These are phyloP conservation scores for Leonotis leonurus DNA, from an alignment of 257 asterid species.

Conservation along the genomic window DNA sequence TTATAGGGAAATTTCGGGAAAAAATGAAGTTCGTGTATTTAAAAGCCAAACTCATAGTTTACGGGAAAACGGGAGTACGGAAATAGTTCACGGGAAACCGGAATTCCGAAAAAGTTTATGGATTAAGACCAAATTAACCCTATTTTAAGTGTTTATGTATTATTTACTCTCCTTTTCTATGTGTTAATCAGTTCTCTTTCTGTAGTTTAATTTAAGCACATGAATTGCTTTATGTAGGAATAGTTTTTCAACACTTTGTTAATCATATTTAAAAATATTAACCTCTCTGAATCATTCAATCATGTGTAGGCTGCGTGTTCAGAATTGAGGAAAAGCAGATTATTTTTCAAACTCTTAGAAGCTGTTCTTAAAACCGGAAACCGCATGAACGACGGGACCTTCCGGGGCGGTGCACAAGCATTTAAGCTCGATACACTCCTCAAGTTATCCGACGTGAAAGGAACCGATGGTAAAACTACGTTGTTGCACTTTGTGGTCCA, in stretches of 20 bases:
- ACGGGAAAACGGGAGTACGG: too few species aligned
- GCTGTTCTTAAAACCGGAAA: slow-evolving; percentile 97
- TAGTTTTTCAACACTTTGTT: not conserved
- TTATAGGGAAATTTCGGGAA: too few species aligned
- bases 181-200: too few species aligned
- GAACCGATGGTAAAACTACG: slow-evolving; percentile 87
- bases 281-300: not conserved
- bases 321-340: slow-evolving; percentile 69
- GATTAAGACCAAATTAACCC: too few species aligned
- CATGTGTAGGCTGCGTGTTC: slow-evolving; percentile 76
- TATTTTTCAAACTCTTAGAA: slow-evolving; percentile 84
- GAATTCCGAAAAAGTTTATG: too few species aligned
- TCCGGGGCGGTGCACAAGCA: slow-evolving; percentile 94
- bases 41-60: too few species aligned
- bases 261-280: not conserved
- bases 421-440: slow-evolving; percentile 88
- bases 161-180: too few species aligned
- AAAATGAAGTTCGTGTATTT: too few species aligned
- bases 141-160: too few species aligned
- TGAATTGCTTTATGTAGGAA: not conserved
- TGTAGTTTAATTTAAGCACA: too few species aligned
- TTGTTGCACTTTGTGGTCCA: slow-evolving; percentile 80
- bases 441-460: slow-evolving; percentile 79
- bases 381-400: slow-evolving; percentile 92
- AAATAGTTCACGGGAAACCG: too few species aligned